Evolutionary conservation across 2,329 filamentous ascomycete genomes (phyloP).

Genomic region (Penicillium sp.): DNA sequence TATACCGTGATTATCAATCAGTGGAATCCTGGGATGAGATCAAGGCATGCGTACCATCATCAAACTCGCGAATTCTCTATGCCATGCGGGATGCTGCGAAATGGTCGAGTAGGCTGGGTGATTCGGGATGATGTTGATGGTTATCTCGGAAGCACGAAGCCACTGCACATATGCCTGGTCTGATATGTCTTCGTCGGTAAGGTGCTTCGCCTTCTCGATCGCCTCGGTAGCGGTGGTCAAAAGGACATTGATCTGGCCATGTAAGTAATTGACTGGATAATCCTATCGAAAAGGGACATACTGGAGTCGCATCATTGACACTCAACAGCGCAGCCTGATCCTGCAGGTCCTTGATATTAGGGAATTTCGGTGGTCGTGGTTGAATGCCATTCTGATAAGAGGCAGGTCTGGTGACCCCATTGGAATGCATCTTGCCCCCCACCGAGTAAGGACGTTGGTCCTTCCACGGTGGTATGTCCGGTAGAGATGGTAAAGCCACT

Average conservation of each 20-base stretch:
- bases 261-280: slow-evolving; percentile 16
- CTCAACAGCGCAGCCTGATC: slow-evolving; percentile 34
- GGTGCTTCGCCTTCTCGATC: slow-evolving; percentile 30
- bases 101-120: slow-evolving; percentile 69
- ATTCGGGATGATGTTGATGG: slow-evolving; percentile 66
- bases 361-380: slow-evolving; percentile 25
- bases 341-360: slow-evolving; percentile 39
- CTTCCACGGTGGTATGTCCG: slow-evolving; percentile 32
- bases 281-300: slow-evolving; percentile 15
- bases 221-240: slow-evolving; percentile 34
- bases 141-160: slow-evolving; percentile 71
- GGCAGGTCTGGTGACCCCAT: slow-evolving; percentile 21
- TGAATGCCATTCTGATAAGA: slow-evolving; percentile 23
- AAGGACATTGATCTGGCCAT: slow-evolving; percentile 31
- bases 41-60: slow-evolving; percentile 38
- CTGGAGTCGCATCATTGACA: slow-evolving; percentile 30
- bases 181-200: slow-evolving; percentile 40
- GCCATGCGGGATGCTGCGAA: slow-evolving; percentile 47
- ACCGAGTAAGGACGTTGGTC: slow-evolving; percentile 25
- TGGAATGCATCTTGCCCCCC: slow-evolving; percentile 27
- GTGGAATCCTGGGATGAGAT: neutral
- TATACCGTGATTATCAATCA: slow-evolving; percentile 7
- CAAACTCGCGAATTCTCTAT: slow-evolving; percentile 48
- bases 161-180: slow-evolving; percentile 80
- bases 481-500: slow-evolving; percentile 34